Percentiles rank a stretch among this genome's conserved stretches.
Conservation (phyloP, 495 filamentous ascomycete species). For the Hypoxylon fragiforme region DNA sequence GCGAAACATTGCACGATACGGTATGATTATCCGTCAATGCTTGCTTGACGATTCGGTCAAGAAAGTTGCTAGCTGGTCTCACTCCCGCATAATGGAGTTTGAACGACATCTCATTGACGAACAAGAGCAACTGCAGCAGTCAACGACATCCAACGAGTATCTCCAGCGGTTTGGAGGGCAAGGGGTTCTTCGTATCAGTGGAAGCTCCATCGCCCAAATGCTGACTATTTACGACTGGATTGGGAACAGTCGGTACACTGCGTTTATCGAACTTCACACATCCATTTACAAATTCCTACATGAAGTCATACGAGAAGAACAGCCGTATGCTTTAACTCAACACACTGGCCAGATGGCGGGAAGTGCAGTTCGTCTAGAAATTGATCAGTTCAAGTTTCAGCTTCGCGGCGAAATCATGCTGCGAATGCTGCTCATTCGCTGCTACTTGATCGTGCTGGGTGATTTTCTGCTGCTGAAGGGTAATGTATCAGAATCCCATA, state of each 20-base stretch:
- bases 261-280: conserved; percentile 40
- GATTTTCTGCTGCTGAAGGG: conserved; percentile 48
- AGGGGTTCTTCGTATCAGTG: not conserved
- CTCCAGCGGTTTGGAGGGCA: not conserved
- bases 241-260: conserved; percentile 2
- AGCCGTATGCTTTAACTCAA: conserved; percentile 54
- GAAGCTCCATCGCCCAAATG: not conserved
- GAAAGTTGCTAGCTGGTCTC: conserved; percentile 58
- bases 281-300: conserved; percentile 44
- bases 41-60: conserved; percentile 67
- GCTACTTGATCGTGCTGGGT: conserved; percentile 53
- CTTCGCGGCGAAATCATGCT: conserved; percentile 47
- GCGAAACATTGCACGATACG: conserved; percentile 64
- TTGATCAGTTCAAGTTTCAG: conserved; percentile 43
- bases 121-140: conserved; percentile 9
- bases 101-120: conserved; percentile 17
- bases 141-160: not conserved
- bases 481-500: too few species aligned
- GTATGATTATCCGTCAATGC: conserved; percentile 62
- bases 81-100: conserved; percentile 15
- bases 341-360: conserved; percentile 43
- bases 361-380: conserved; percentile 38
- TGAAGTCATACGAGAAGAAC: conserved; percentile 50
- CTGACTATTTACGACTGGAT: conserved; percentile 4
- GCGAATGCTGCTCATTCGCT: conserved; percentile 50